Base-by-base conservation (phyloP, 164 flowering plant species). In the Taxillus chinensis region DNA sequence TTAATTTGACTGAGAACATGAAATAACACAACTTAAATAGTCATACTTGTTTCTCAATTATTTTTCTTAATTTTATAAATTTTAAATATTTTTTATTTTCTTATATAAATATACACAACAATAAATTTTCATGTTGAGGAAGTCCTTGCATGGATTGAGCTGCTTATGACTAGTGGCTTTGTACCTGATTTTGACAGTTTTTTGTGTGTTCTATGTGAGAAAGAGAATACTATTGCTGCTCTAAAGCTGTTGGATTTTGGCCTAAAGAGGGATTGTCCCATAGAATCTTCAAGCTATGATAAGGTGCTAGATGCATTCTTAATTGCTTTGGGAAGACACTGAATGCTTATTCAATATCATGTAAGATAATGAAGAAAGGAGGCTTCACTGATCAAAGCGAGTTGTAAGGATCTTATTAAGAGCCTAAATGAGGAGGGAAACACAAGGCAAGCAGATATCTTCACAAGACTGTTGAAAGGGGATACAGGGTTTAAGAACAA, bases 81-180 rank as follows among this genome's bases (percentile, higher is more conserved):
- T n/a, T n/a, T n/a, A n/a, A n/a, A n/a, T n/a, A n/a, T n/a, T n/a
- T n/a, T n/a, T n/a, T n/a, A n/a, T n/a, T n/a, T n/a, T n/a, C n/a
- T n/a, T n/a, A n/a, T n/a, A n/a, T n/a, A n/a, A n/a, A n/a, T n/a
- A n/a, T n/a, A n/a, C n/a, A n/a, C n/a, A n/a, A n/a, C n/a, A n/a
- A n/a, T n/a, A n/a, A n/a, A n/a, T n/a, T n/a, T n/a, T 49, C 99
- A 90, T 70, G 88, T 84, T n/a, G 96, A 89, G 73, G 99, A 93
- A 75, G 99, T 95, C 16, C 75, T 93, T 60, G 95, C 89, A 45
- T 75, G 97, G 45, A 80, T 88, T 66, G 86, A 84, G 7, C 72
- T 90, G 39, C 64, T 90, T 41, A 77, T 84, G 75, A 74, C 75
- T 11, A 80, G 68, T 63, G 86, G 78, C 1, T 74, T 64, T 49